A percentile compares a stretch with the other conserved stretches of the same genome.
phyloP scores from a whole-genome alignment of 768 basidiomycete genomes.

The Collybiopsis luxurians region DNA sequence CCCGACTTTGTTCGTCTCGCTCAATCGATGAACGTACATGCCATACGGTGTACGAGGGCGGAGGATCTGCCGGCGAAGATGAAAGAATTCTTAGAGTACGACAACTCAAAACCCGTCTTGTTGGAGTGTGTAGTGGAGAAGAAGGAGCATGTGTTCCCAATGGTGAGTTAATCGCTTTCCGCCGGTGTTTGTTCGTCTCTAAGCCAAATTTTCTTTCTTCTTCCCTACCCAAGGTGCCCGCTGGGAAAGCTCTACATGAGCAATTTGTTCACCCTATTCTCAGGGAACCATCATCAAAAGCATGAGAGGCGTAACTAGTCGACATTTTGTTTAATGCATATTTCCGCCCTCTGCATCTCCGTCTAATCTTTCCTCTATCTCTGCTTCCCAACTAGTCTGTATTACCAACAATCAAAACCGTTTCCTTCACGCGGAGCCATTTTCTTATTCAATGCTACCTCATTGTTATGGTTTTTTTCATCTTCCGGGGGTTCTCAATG shows the following conservation, averaged over 20 bases:
- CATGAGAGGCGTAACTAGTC: too few species aligned
- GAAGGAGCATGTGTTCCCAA: constrained; percentile 88
- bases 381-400: not conserved
- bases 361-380: not conserved
- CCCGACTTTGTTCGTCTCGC: constrained; percentile 93
- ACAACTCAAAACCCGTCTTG: constrained; percentile 80
- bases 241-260: constrained; percentile 93
- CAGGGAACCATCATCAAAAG: constrained; percentile 11
- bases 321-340: too few species aligned
- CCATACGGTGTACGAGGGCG: constrained; percentile 66
- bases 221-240: constrained; percentile 79
- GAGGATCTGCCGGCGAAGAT: constrained; percentile 91
- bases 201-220: constrained; percentile 13
- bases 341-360: not conserved
- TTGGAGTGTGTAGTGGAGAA: constrained; percentile 87
- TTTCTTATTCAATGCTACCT: not conserved
- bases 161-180: constrained; percentile 46
- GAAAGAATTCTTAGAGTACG: constrained; percentile 98
- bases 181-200: not conserved
- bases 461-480: too few species aligned
- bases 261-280: constrained; percentile 74
- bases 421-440: not conserved
- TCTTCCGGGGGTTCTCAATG: too few species aligned
- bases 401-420: too few species aligned
- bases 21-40: constrained; percentile 89